Evolutionary conservation across 2,329 filamentous ascomycete genomes (phyloP).

Genomic region (Ceratocystis ficicola): DNA sequence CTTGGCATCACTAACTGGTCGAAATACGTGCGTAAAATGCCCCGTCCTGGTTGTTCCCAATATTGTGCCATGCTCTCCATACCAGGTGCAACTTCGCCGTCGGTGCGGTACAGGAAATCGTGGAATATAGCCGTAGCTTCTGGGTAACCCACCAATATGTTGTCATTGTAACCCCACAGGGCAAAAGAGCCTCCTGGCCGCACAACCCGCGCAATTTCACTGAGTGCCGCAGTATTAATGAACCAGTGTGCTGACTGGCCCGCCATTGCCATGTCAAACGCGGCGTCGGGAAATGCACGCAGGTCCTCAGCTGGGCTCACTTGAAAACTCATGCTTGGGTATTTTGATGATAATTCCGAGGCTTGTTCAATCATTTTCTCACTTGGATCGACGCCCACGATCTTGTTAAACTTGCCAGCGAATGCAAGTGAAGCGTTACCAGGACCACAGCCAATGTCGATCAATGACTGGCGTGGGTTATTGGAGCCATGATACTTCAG

Average conservation of each 20-base stretch:
- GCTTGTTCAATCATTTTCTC: slow-evolving; percentile 45
- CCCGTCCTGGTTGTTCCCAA: slow-evolving; percentile 50
- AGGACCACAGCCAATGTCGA: slow-evolving; percentile 55
- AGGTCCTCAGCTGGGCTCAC: slow-evolving; percentile 44
- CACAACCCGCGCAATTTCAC: slow-evolving; percentile 42
- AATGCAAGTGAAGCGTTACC: slow-evolving; percentile 45
- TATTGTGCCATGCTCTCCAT: slow-evolving; percentile 42
- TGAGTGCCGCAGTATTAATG: slow-evolving; percentile 44
- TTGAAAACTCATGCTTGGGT: slow-evolving; percentile 32
- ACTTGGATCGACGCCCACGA: slow-evolving; percentile 46
- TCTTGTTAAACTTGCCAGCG: slow-evolving; percentile 38
- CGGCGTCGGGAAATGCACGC: slow-evolving; percentile 36
- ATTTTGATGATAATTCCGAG: slow-evolving; percentile 25
- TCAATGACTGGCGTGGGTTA: slow-evolving; percentile 25
- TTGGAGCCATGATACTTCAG: slow-evolving; percentile 39
- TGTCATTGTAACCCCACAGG: slow-evolving; percentile 56
- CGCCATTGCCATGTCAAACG: slow-evolving; percentile 40
- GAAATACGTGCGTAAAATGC: slow-evolving; percentile 41
- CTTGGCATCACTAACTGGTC: slow-evolving; percentile 41
- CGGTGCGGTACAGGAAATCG: slow-evolving; percentile 38
- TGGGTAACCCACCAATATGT: slow-evolving; percentile 43
- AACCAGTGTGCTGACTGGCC: slow-evolving; percentile 57
- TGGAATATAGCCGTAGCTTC: slow-evolving; percentile 42
- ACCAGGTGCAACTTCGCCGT: slow-evolving; percentile 34
- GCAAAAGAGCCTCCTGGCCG: slow-evolving; percentile 46